Conservation (phyloP, 805 yeast species). For the Wickerhamia fluorescens region DNA sequence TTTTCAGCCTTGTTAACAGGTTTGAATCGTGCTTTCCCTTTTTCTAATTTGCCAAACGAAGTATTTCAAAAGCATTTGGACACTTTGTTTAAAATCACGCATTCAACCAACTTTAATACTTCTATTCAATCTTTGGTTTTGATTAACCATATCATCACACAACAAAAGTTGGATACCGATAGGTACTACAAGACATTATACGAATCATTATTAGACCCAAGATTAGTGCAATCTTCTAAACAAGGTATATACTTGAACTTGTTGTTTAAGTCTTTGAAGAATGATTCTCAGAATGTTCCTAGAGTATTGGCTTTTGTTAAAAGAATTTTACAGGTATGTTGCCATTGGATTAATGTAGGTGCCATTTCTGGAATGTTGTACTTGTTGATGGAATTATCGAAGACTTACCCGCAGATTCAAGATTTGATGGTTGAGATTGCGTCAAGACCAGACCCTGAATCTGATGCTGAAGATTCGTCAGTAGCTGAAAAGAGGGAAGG, state of each 20-base stretch:
- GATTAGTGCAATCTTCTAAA: slow-evolving; percentile 81
- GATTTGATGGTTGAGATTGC: slow-evolving; percentile 50
- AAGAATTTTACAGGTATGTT: slow-evolving; percentile 77
- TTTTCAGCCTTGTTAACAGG: slow-evolving; percentile 92
- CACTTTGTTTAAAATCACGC: slow-evolving; percentile 83
- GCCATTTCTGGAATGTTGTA: slow-evolving; percentile 78
- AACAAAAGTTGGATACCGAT: slow-evolving; percentile 50
- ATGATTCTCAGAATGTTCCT: slow-evolving; percentile 46
- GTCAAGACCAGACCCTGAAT: slow-evolving; percentile 38
- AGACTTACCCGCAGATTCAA: slow-evolving; percentile 56
- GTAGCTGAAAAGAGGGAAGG: slow-evolving; percentile 4
- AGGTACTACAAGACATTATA: slow-evolving; percentile 84
- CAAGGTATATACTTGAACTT: slow-evolving; percentile 88
- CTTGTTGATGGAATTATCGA: slow-evolving; percentile 62
- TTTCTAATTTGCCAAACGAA: slow-evolving; percentile 65
- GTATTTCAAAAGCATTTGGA: slow-evolving; percentile 71
- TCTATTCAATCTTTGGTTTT: slow-evolving; percentile 87
- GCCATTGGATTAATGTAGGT: slow-evolving; percentile 84
- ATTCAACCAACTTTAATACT: slow-evolving; percentile 89
- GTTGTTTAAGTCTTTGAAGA: slow-evolving; percentile 73
- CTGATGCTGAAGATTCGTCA: slow-evolving; percentile 5
- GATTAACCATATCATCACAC: slow-evolving; percentile 68
- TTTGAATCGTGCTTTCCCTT: slow-evolving; percentile 93
- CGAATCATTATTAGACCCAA: slow-evolving; percentile 79
- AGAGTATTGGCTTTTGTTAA: slow-evolving; percentile 87